Evolutionary conservation across 352 stramenopile genomes (phyloP).

Genomic region (Lagenidium sp.): DNA sequence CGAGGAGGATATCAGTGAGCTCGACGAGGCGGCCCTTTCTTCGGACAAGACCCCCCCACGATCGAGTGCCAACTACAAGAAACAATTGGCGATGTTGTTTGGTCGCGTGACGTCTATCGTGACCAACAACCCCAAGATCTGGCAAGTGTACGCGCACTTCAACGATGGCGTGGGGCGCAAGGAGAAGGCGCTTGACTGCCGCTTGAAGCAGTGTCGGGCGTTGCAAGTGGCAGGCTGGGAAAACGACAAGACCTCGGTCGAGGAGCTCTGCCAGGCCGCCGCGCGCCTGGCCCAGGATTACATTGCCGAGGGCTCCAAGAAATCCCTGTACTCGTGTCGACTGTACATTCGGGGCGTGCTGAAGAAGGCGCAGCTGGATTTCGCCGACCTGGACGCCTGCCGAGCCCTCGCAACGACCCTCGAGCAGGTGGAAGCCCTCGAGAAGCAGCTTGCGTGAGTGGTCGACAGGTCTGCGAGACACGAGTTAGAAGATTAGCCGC

Average conservation of each 20-base stretch:
- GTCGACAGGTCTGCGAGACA: not conserved
- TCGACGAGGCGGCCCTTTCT: conserved; percentile 34
- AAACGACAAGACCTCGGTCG: conserved; percentile 36
- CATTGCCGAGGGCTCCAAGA: conserved; percentile 61
- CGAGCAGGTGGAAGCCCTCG: conserved; percentile 38
- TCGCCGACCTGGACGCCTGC: conserved; percentile 35
- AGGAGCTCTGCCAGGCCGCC: conserved; percentile 47
- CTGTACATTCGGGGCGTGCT: conserved; percentile 69
- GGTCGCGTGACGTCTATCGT: conserved; percentile 67
- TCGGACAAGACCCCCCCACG: conserved; percentile 37
- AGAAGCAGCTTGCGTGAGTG: conserved; percentile 31
- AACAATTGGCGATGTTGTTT: conserved; percentile 70
- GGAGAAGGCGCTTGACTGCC: conserved; percentile 71
- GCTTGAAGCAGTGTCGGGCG: conserved; percentile 67
- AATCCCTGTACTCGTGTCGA: conserved; percentile 63
- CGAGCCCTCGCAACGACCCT: conserved; percentile 33
- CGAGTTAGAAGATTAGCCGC: not conserved
- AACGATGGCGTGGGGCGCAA: conserved; percentile 52
- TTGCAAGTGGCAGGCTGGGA: conserved; percentile 69
- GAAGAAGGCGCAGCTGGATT: conserved; percentile 74
- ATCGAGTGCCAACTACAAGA: conserved; percentile 58
- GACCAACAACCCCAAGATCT: conserved; percentile 73
- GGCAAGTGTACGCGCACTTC: conserved; percentile 78
- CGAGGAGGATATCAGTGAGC: conserved; percentile 33
- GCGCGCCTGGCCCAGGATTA: conserved; percentile 55